These are phyloP conservation scores for Coccomyxa sp. DNA, from an alignment of 139 green algal genomes.

Conservation along the genomic window DNA sequence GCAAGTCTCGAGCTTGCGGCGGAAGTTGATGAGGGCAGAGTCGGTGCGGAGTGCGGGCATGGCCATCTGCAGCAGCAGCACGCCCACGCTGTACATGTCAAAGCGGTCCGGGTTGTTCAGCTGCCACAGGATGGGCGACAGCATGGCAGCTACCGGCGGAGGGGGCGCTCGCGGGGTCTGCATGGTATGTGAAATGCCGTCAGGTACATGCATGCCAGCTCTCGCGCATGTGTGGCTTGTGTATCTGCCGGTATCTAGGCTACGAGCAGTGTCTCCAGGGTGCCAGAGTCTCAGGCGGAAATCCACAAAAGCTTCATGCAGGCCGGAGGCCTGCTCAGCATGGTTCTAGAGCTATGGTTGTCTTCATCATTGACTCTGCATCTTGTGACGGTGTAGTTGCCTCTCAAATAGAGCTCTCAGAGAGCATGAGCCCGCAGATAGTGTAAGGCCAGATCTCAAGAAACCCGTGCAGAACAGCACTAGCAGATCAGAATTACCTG, in stretches of 20 bases:
- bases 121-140: conserved; percentile 85
- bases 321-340: neutral
- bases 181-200: no score
- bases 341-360: neutral
- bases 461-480: no score
- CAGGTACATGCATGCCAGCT: no score
- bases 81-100: conserved; percentile 82
- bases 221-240: no score
- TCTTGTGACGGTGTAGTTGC: no score
- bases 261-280: neutral
- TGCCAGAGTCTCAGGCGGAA: neutral
- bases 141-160: conserved; percentile 69
- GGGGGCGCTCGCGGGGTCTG: conserved; percentile 48
- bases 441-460: no score
- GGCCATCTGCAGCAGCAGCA: conserved; percentile 62
- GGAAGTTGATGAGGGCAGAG: conserved; percentile 71
- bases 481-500: no score
- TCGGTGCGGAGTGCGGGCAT: conserved; percentile 71
- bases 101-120: conserved; percentile 87
- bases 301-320: neutral
- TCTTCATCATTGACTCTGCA: neutral
- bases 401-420: no score
- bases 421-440: no score
- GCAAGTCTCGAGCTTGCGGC: conserved; percentile 46
- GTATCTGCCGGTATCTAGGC: neutral